Conservation (phyloP, 1,284 basidiomycete genomes). For the Rhizoctonia solani region DNA sequence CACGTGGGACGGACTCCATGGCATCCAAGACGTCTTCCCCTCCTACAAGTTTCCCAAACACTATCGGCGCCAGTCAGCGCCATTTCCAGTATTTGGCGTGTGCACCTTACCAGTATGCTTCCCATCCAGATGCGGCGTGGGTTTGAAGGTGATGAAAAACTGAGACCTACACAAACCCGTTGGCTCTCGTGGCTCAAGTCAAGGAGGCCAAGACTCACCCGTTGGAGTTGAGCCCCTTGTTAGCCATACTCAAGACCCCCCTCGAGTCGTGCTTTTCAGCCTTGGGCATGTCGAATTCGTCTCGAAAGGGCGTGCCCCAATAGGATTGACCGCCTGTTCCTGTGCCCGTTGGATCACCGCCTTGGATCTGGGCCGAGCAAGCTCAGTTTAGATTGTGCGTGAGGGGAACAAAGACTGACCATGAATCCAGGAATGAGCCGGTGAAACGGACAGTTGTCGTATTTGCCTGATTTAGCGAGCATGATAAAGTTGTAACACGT, state of each 20-base stretch:
- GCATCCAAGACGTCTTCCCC: slow-evolving; percentile 88
- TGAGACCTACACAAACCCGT: slow-evolving; percentile 71
- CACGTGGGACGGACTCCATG: slow-evolving; percentile 79
- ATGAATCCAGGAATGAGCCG: slow-evolving; percentile 96
- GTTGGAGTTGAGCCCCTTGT: slow-evolving; percentile 84
- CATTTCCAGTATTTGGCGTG: background rate
- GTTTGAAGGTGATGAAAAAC: slow-evolving; percentile 87
- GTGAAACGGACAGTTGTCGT: slow-evolving; percentile 89
- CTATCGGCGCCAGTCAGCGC: slow-evolving; percentile 80
- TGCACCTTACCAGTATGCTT: slow-evolving; percentile 43
- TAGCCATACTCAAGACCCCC: slow-evolving; percentile 87
- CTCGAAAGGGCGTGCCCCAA: slow-evolving; percentile 95
- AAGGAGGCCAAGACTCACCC: slow-evolving; percentile 51
- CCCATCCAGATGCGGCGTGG: slow-evolving; percentile 69
- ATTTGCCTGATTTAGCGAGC: slow-evolving; percentile 87
- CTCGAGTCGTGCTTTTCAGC: slow-evolving; percentile 84
- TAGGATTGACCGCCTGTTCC: slow-evolving; percentile 91
- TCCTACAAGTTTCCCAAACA: slow-evolving; percentile 95
- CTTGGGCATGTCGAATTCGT: slow-evolving; percentile 85
- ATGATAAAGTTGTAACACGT: slow-evolving; percentile 98
- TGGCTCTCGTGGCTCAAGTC: background rate
- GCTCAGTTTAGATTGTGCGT: background rate
- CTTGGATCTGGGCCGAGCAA: slow-evolving; percentile 69
- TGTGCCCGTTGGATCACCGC: slow-evolving; percentile 95
- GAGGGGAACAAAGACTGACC: slow-evolving; percentile 55